phyloP scores from a whole-genome alignment of 371 early-diverging fungal genomes.

The Apophysomyces sp. region DNA sequence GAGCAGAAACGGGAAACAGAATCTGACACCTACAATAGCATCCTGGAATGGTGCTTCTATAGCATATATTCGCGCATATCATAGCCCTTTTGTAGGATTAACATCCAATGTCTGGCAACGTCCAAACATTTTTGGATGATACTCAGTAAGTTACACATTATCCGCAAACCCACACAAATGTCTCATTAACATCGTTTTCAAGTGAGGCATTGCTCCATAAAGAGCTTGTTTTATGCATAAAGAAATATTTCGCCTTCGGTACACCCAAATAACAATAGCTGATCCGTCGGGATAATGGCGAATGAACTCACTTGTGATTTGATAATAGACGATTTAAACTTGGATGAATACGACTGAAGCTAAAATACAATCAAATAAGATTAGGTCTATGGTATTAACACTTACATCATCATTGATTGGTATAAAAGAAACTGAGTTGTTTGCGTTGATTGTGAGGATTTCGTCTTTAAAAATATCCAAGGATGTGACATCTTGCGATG shows the following conservation, averaged over 20 bases:
- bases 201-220: background rate
- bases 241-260: conserved; percentile 65
- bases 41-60: no score
- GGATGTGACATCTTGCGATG: conserved; percentile 46
- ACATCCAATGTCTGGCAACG: no score
- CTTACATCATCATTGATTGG: conserved; percentile 69
- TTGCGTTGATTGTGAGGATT: conserved; percentile 61
- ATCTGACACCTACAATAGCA: no score
- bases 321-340: conserved; percentile 63
- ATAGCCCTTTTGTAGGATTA: no score
- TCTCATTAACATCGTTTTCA: background rate
- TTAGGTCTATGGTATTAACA: background rate
- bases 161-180: no score
- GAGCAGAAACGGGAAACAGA: no score
- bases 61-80: no score
- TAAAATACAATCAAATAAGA: conserved; percentile 13
- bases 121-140: no score
- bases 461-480: conserved; percentile 63
- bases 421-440: conserved; percentile 65
- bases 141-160: no score
- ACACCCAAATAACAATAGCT: conserved; percentile 60
- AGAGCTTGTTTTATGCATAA: conserved; percentile 41
- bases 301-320: conserved; percentile 64
- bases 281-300: conserved; percentile 60
- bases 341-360: conserved; percentile 66